Evolutionary conservation across 345 rosid genomes (phyloP), one percentile per base, ranked within the genome.

Genomic region (Aegle marmelos): DNA sequence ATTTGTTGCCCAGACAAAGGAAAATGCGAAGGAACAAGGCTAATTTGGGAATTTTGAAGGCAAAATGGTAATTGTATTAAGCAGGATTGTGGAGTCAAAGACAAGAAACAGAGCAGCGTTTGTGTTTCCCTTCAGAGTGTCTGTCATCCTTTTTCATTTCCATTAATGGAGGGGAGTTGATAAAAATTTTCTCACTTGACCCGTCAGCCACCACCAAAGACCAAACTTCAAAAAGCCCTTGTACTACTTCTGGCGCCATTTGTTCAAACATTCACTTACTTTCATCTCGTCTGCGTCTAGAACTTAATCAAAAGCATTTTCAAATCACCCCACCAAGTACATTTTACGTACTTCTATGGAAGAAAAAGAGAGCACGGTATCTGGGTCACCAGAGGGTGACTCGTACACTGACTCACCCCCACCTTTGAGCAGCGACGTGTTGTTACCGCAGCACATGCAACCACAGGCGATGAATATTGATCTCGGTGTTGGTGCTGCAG

Each of bases 351-450:
- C 37, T 53, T 63, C 60, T 7, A 89, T 86, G 90, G 88, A 82
- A 60, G 90, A 82, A 37, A 88, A 86, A 71, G 86, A 84, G 39
- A 88, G 85, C 75, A 82, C 83, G 0, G 75, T 80, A 53, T 80
- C 88, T 5, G 85, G 75, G 45, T 85, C 90, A 72, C 64, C 73
- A 8, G 83, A 80, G 6, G 76, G 83, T 17, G 30, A 27, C 80
- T 83, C 92, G 22, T 86, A 48, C 34, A 82, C 89, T 37, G 88
- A 84, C 78, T 88, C 94, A 48, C 86, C 87, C 14, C 80, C 83
- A 5, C 85, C 85, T 14, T 73, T 80, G 68, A 81, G 78, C 68
- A 80, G 76, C 67, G 80, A 70, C 82, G n/a, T 61, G 60, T 37
- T 66, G 31, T 16, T 56, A 48, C 72, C 69, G 5, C 74, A 53